Evolutionary conservation across 1,284 basidiomycete species (phyloP).

Genomic region (Pseudomicrostroma phylloplanum): DNA sequence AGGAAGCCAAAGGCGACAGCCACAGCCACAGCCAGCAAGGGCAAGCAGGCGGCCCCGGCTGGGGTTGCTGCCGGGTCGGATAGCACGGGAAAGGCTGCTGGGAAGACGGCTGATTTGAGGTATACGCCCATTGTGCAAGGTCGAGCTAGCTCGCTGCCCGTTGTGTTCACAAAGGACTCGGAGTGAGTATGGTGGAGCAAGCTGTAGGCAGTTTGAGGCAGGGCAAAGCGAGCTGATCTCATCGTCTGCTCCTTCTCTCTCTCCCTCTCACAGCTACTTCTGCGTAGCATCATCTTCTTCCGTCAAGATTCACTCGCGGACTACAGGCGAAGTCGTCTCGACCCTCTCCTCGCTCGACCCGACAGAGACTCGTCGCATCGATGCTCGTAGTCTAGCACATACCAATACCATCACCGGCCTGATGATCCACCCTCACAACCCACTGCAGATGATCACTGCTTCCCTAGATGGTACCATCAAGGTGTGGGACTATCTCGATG

Average conservation of each 20-base stretch:
- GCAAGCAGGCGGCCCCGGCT: neutral
- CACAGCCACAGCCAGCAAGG: neutral
- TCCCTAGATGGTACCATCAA: constrained; percentile 76
- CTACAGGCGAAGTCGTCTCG: constrained; percentile 41
- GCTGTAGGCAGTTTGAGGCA: too few species aligned
- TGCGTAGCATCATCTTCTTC: constrained; percentile 38
- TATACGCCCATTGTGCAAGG: neutral
- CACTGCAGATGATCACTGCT: constrained; percentile 80
- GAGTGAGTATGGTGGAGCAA: constrained; percentile 3
- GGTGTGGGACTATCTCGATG: constrained; percentile 91
- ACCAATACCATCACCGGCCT: constrained; percentile 59
- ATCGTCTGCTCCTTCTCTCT: neutral
- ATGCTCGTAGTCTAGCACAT: constrained; percentile 19
- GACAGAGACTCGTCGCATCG: neutral
- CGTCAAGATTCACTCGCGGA: constrained; percentile 39
- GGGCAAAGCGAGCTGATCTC: neutral
- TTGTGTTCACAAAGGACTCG: constrained; percentile 8
- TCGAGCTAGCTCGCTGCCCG: neutral
- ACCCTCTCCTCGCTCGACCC: constrained; percentile 28
- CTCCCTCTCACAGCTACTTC: constrained; percentile 25
- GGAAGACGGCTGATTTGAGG: neutral
- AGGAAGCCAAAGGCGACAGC: neutral
- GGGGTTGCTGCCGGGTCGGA: neutral
- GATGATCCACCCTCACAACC: constrained; percentile 74
- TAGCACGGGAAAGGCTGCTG: neutral